Conservation (phyloP, 2,329 filamentous ascomycete genomes). For the Pestalotiopsis sp. region DNA sequence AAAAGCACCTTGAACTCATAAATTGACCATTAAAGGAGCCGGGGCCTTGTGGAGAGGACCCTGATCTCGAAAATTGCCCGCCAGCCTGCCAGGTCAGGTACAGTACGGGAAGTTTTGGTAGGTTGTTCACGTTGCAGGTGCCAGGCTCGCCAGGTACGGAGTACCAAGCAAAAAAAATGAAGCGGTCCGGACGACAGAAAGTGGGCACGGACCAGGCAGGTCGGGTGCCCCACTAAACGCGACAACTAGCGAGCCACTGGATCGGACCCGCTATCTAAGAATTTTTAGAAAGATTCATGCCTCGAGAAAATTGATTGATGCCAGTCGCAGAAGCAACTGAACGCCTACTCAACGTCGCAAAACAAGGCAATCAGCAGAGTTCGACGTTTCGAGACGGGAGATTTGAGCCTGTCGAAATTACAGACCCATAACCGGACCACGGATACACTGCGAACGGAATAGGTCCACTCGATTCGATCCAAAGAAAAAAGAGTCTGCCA, state of each 20-base stretch:
- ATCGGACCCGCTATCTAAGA: background rate
- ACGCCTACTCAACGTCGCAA: background rate
- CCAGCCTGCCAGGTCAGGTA: background rate
- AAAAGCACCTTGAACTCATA: background rate
- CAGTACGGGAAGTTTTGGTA: background rate
- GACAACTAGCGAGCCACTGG: background rate
- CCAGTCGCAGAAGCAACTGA: background rate
- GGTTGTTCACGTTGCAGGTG: background rate
- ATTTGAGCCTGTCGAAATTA: background rate
- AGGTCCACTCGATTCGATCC: too few relatives aligned
- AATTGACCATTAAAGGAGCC: background rate
- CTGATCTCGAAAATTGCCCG: background rate
- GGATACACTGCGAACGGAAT: background rate
- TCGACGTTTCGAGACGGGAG: background rate
- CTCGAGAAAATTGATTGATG: background rate
- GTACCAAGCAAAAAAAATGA: background rate
- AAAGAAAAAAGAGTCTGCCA: background rate
- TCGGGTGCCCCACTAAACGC: background rate
- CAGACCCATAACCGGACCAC: background rate
- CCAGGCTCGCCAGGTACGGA: too few relatives aligned
- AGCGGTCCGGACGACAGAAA: background rate
- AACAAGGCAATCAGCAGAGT: background rate
- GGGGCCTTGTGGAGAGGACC: background rate
- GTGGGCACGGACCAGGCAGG: background rate
- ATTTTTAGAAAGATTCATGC: constrained; percentile 4